These are phyloP conservation scores for Omphalotus olearius DNA, from an alignment of 1,284 basidiomycete species.

Conservation along the genomic window DNA sequence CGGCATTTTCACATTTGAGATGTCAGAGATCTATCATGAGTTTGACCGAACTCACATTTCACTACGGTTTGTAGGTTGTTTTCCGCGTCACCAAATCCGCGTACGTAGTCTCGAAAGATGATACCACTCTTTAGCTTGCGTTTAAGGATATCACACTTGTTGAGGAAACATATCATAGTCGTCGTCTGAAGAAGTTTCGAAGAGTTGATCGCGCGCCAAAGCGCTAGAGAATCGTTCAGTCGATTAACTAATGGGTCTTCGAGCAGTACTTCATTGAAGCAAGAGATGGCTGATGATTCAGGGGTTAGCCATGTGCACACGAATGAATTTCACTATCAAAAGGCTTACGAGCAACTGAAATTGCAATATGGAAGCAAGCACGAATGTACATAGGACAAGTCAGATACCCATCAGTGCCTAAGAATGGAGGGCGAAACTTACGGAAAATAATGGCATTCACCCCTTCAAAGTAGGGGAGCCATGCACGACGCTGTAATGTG, in stretches of 20 bases:
- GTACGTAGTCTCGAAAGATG: conserved; percentile 28
- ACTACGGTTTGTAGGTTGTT: conserved; percentile 31
- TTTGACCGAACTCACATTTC: conserved; percentile 42
- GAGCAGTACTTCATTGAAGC: conserved; percentile 59
- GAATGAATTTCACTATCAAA: background rate
- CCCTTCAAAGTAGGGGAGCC: conserved; percentile 64
- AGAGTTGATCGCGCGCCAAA: conserved; percentile 56
- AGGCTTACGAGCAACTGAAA: background rate
- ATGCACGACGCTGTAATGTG: conserved; percentile 42
- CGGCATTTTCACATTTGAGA: background rate
- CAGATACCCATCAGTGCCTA: no score
- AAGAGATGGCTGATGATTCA: conserved; percentile 46
- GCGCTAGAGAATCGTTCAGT: conserved; percentile 60
- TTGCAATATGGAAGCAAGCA: background rate
- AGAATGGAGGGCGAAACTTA: conserved; percentile 17
- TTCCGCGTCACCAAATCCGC: conserved; percentile 26
- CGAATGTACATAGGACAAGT: no score
- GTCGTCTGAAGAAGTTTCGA: conserved; percentile 53
- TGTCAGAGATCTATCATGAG: no score
- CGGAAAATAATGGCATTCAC: conserved; percentile 65
- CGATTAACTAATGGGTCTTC: conserved; percentile 60
- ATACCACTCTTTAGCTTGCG: conserved; percentile 31
- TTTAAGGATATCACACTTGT: conserved; percentile 56
- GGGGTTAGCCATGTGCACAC: background rate
- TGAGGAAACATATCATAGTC: conserved; percentile 60